Conservation (phyloP, 371 early-diverging fungal species). For the Blakeslea trispora region DNA sequence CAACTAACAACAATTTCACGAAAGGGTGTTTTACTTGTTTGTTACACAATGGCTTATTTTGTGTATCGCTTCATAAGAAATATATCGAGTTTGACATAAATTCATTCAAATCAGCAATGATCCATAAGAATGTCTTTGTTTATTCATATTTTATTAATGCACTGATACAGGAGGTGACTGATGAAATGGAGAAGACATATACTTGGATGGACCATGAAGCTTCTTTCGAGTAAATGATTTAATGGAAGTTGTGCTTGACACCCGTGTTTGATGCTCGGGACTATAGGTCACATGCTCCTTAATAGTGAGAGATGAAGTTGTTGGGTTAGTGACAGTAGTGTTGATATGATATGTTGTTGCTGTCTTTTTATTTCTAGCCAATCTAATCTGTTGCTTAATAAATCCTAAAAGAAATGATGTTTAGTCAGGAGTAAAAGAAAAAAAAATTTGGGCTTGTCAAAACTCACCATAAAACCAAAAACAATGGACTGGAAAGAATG, state of each 20-base stretch:
- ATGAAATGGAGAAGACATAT: conserved; percentile 9
- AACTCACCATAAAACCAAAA: conserved; percentile 57
- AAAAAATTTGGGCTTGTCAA: too few species aligned
- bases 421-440: too few species aligned
- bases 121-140: neutral
- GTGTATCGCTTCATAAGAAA: too few species aligned
- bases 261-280: neutral
- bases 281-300: neutral
- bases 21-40: too few species aligned
- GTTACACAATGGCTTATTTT: too few species aligned
- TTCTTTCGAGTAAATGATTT: conserved; percentile 7
- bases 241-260: neutral
- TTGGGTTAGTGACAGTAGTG: too few species aligned
- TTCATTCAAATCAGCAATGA: too few species aligned
- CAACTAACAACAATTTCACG: too few species aligned
- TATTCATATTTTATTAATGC: conserved; percentile 13
- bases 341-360: too few species aligned
- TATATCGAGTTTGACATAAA: too few species aligned
- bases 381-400: conserved; percentile 29
- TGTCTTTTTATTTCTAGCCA: conserved; percentile 3
- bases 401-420: conserved; percentile 21
- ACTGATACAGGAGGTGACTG: conserved; percentile 26
- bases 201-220: neutral
- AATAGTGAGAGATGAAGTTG: neutral
- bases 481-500: conserved; percentile 45